phyloP scores from a whole-genome alignment of 2,329 filamentous ascomycete genomes.

The Diaporthe eres region DNA sequence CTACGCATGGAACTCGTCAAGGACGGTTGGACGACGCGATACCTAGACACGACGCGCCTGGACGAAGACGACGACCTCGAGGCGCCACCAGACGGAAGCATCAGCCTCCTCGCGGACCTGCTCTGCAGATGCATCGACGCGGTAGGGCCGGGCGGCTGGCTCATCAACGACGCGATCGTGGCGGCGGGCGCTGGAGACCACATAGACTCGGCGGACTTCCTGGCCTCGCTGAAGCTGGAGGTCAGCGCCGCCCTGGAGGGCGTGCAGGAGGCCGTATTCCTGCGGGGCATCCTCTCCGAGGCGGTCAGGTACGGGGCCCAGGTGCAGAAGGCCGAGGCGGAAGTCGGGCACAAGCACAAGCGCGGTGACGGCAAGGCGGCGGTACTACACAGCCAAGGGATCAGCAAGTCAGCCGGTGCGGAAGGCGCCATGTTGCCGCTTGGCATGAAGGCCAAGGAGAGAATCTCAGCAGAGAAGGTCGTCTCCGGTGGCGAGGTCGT shows the following conservation, averaged over 20 bases:
- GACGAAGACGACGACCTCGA: conserved; percentile 61
- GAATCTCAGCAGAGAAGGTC: conserved; percentile 69
- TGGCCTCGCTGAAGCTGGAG: conserved; percentile 76
- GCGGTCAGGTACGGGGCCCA: conserved; percentile 72
- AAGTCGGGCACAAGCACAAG: conserved; percentile 42
- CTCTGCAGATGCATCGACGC: conserved; percentile 82
- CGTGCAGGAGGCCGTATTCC: conserved; percentile 76
- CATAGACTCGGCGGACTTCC: conserved; percentile 72
- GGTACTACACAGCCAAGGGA: conserved; percentile 36
- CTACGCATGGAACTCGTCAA: conserved; percentile 80
- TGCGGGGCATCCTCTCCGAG: conserved; percentile 76
- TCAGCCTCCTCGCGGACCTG: conserved; percentile 79
- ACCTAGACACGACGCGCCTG: conserved; percentile 71
- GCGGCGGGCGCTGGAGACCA: conserved; percentile 58
- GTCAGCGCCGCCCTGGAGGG: conserved; percentile 80
- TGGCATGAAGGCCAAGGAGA: conserved; percentile 74
- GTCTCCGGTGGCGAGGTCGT: conserved; percentile 79
- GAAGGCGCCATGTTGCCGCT: conserved; percentile 74
- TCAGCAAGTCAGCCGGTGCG: conserved; percentile 46
- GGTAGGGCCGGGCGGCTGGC: conserved; percentile 81
- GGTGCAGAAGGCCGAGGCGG: conserved; percentile 47
- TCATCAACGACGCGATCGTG: conserved; percentile 71
- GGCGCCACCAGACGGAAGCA: conserved; percentile 75
- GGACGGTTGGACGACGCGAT: conserved; percentile 82
- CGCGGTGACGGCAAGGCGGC: conserved; percentile 22